phyloP scores from a whole-genome alignment of 148 eudicot genomes.

The Nepenthes mirabilis region DNA sequence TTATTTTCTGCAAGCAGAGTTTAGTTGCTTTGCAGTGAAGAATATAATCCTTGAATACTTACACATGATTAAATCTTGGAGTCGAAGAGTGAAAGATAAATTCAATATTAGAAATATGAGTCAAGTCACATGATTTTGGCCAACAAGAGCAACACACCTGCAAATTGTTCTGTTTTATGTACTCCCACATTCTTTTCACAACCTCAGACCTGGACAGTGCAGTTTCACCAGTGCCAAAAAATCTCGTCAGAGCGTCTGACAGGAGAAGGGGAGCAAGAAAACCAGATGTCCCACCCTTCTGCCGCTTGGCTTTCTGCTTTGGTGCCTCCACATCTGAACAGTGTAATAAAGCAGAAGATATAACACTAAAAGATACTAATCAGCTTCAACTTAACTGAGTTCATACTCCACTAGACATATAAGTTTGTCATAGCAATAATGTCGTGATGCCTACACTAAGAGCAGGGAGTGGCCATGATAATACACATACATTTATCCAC shows the following conservation, averaged over 20 bases:
- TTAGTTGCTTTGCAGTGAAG: too few relatives aligned
- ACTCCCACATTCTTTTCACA: constrained; percentile 49
- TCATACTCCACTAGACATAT: neutral
- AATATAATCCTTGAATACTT: neutral
- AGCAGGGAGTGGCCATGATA: too few relatives aligned
- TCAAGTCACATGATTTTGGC: neutral
- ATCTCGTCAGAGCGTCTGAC: constrained; percentile 39
- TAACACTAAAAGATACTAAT: neutral
- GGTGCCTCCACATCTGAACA: constrained; percentile 19
- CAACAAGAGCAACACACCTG: constrained; percentile 25
- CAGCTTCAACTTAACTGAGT: neutral
- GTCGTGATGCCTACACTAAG: too few relatives aligned
- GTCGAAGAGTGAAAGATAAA: neutral
- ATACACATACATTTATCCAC: too few relatives aligned
- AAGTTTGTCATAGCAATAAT: too few relatives aligned
- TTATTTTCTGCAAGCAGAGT: too few relatives aligned
- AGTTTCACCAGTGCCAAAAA: constrained; percentile 50
- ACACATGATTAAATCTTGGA: neutral
- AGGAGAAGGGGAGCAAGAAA: constrained; percentile 33
- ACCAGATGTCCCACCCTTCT: constrained; percentile 26
- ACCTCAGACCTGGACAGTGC: constrained; percentile 31
- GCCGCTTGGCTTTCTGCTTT: constrained; percentile 25
- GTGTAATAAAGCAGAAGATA: neutral
- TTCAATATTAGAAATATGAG: neutral
- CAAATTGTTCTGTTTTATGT: constrained; percentile 40